Percentiles rank a stretch among this genome's conserved stretches.
phyloP scores from a whole-genome alignment of 78 protist species.

The Dictyostelium discoideum region DNA sequence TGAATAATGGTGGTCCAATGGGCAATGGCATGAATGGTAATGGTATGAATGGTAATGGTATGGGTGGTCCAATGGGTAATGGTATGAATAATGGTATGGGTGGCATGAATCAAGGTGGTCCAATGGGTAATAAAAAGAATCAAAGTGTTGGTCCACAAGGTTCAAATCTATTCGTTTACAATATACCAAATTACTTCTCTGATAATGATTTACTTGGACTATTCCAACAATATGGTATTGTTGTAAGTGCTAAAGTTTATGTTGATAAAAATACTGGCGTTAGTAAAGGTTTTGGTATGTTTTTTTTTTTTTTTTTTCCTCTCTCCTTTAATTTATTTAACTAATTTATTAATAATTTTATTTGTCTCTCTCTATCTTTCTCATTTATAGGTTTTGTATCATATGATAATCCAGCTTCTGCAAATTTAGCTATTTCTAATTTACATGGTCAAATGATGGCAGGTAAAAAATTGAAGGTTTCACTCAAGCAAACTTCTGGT shows the following conservation, averaged over 20 bases:
- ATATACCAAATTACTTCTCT: constrained; percentile 82
- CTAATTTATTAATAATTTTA: background rate
- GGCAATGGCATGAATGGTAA: background rate
- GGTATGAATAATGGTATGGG: background rate
- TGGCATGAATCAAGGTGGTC: background rate
- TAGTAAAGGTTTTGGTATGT: constrained; percentile 90
- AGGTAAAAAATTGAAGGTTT: constrained; percentile 88
- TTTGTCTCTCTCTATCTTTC: too few relatives aligned
- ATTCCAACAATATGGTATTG: constrained; percentile 86
- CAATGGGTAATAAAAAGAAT: background rate
- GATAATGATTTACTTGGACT: constrained; percentile 73
- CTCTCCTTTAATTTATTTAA: background rate
- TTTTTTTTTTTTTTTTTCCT: background rate
- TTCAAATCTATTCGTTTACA: constrained; percentile 88
- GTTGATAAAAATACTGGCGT: constrained; percentile 84
- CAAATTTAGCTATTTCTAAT: constrained; percentile 80
- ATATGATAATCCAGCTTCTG: constrained; percentile 85
- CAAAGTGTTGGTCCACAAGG: constrained; percentile 86
- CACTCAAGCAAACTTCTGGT: constrained; percentile 67
- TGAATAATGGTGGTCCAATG: background rate
- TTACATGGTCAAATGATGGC: constrained; percentile 87
- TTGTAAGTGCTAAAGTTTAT: constrained; percentile 87
- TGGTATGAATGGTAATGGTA: background rate
- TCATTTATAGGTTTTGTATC: constrained; percentile 79
- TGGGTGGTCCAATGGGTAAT: background rate